These are phyloP conservation scores for Spathaspora passalidarum DNA, from an alignment of 805 yeast species.

Conservation along the genomic window DNA sequence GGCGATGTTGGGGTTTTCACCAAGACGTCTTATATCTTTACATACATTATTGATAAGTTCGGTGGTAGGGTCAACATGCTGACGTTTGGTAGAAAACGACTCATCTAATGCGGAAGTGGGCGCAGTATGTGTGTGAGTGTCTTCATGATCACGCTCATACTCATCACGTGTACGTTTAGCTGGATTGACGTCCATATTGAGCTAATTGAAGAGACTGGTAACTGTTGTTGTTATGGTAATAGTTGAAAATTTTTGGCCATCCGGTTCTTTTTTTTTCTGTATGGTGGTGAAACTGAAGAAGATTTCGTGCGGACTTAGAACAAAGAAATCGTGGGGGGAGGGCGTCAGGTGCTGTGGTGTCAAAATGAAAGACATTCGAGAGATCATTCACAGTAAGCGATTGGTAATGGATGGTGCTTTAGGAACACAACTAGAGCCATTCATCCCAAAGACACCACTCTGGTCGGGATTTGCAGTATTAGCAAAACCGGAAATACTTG, in stretches of 20 bases:
- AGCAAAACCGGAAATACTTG: constrained; percentile 40
- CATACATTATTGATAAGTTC: constrained; percentile 43
- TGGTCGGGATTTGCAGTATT: constrained; percentile 63
- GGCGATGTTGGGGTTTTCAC: constrained; percentile 38
- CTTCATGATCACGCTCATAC: constrained; percentile 17
- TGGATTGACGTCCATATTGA: constrained; percentile 11
- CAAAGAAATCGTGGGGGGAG: too few relatives aligned
- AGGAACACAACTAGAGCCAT: constrained; percentile 60
- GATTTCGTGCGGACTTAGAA: too few relatives aligned
- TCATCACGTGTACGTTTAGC: constrained; percentile 30
- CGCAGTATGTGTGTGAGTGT: background rate
- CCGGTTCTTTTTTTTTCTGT: background rate
- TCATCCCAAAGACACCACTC: constrained; percentile 41
- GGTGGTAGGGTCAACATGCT: constrained; percentile 37
- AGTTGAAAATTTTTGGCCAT: background rate
- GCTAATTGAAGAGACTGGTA: background rate
- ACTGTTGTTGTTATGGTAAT: background rate
- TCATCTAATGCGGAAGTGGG: background rate
- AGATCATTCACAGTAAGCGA: background rate
- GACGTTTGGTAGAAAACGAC: constrained; percentile 24
- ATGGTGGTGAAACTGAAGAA: background rate
- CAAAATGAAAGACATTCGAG: constrained; percentile 8
- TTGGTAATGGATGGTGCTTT: constrained; percentile 56
- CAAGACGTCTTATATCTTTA: constrained; percentile 43
- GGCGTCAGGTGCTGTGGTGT: too few relatives aligned